Percentiles rank a stretch among this genome's conserved stretches.
Conservation (phyloP, 257 asterid genomes). For the Jaltomata sinuosa region DNA sequence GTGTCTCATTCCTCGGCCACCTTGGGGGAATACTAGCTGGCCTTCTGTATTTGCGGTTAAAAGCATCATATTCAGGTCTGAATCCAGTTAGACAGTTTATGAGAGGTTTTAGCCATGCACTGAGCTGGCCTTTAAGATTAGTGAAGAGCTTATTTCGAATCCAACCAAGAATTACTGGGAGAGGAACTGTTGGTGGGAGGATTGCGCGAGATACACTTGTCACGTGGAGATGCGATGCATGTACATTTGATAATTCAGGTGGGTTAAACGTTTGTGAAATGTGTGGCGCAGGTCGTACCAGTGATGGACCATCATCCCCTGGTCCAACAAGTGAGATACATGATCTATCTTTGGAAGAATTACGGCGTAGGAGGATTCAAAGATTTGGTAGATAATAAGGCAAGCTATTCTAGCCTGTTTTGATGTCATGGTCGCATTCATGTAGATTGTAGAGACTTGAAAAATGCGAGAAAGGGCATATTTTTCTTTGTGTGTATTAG, state of each 20-base stretch:
- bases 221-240: slow-evolving; percentile 71
- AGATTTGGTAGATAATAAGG: slow-evolving; percentile 38
- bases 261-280: slow-evolving; percentile 48
- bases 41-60: slow-evolving; percentile 38
- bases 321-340: slow-evolving; percentile 2
- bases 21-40: slow-evolving; percentile 95
- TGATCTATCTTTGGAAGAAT: slow-evolving; percentile 46
- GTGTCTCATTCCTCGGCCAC: slow-evolving; percentile 91
- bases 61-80: slow-evolving; percentile 30
- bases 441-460: neutral
- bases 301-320: slow-evolving; percentile 5
- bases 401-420: neutral
- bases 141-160: slow-evolving; percentile 13
- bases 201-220: slow-evolving; percentile 5
- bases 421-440: neutral
- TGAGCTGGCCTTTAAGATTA: slow-evolving; percentile 57
- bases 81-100: slow-evolving; percentile 31
- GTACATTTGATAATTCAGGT: slow-evolving; percentile 62
- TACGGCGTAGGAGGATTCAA: slow-evolving; percentile 54
- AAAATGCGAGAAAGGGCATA: neutral
- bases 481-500: neutral
- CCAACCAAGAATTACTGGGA: slow-evolving; percentile 28
- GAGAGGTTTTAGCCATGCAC: slow-evolving; percentile 24
- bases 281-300: slow-evolving; percentile 46
- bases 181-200: slow-evolving; percentile 39